Evolutionary conservation across 2,329 filamentous ascomycete species (phyloP).

Genomic region (Neonectria ditissima): DNA sequence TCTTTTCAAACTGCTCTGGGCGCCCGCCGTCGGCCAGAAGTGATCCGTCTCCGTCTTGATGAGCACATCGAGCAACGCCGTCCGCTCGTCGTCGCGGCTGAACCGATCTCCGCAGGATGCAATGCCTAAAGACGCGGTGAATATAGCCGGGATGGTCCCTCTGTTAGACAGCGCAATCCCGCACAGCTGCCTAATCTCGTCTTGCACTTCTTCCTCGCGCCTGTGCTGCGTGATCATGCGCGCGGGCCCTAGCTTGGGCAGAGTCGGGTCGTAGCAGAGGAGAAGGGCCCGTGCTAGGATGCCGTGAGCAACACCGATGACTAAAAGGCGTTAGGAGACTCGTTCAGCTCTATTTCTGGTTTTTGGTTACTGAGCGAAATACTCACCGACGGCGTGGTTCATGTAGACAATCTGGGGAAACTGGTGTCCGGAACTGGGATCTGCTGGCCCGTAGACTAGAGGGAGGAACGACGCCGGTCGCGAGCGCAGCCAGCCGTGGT

Average conservation of each 20-base stretch:
- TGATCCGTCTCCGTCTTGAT: conserved; percentile 61
- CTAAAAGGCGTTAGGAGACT: conserved; percentile 45
- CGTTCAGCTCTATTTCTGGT: background rate
- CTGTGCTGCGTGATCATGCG: conserved; percentile 46
- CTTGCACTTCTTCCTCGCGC: conserved; percentile 56
- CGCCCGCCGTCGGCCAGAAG: conserved; percentile 63
- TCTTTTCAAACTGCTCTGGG: conserved; percentile 59
- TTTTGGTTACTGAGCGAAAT: too few species aligned
- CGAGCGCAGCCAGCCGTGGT: conserved; percentile 58
- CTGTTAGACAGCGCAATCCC: conserved; percentile 70
- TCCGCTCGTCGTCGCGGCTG: conserved; percentile 57
- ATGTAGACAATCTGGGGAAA: conserved; percentile 71
- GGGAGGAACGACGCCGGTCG: conserved; percentile 66
- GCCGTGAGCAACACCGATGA: conserved; percentile 70
- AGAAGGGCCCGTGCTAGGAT: conserved; percentile 69
- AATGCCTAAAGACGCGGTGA: conserved; percentile 68
- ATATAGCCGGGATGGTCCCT: conserved; percentile 66
- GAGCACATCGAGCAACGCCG: conserved; percentile 61
- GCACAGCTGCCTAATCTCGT: conserved; percentile 65
- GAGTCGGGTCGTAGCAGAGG: conserved; percentile 65
- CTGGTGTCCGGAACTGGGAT: conserved; percentile 49
- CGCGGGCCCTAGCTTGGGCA: conserved; percentile 60
- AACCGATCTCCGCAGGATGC: conserved; percentile 64
- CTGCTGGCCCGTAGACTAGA: conserved; percentile 58
- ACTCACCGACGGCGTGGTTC: conserved; percentile 64